Base-by-base conservation (phyloP, 2,329 filamentous ascomycete genomes). In the Juglanconis oblonga region DNA sequence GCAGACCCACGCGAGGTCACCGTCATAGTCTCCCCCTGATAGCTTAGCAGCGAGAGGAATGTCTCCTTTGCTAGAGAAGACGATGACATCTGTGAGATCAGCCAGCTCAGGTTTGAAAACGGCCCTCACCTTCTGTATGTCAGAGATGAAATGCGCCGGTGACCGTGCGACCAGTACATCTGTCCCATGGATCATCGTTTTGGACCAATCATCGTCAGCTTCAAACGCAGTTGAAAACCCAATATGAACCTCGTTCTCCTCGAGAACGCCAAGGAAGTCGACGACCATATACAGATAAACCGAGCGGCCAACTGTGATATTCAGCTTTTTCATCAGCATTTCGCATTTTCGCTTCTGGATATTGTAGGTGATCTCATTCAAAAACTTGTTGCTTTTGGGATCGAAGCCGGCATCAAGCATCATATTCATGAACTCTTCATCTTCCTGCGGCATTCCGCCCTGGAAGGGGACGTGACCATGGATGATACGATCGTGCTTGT, bases 11-110 rank as follows among this genome's bases (percentile, higher is more conserved):
- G 89, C 84, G n/a, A 77, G 81, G 63, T 95, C 91, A 0, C 91
- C 91, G 65, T 94, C 90, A 63, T 92, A 94, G 67, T 94, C 91
- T 0, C 91, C 91, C 0, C 91, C 91, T 1, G 89, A 91, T 0
- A 94, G 76, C 66, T 87, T 87, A 8, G 85, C 82, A 0, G 90
- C 91, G 0, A 92, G 78, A 0, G 90, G 84, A 0, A 74, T 75
- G 32, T 80, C 69, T 0, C 89, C 89, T 61, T 81, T 83, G 0
- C 77, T 79, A 0, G 90, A 80, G 65, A 98, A 97, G 0, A 97
- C 81, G 13, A 95, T 80, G 1, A 97, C 87, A 66, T 97, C 89
- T 62, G 89, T 89, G 0, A 97, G 73, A 2, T 84, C 82, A 3
- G 87, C 83, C 0, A 94, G 74, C 47, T 86, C 79, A 0, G 80